Conservation (phyloP, 179 eudicot species). For the Silene coronaria region DNA sequence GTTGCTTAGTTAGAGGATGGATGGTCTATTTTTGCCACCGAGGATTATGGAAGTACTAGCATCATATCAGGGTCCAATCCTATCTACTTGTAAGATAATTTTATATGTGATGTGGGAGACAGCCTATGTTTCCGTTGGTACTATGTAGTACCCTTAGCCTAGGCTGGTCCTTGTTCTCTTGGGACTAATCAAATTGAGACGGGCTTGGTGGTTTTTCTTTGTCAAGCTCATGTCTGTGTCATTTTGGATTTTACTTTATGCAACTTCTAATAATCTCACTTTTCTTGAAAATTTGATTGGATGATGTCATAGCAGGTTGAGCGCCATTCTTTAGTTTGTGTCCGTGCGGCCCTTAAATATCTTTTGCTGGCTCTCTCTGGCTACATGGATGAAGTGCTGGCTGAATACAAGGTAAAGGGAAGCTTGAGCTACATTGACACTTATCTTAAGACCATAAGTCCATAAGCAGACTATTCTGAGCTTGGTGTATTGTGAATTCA, state of each 20-base stretch:
- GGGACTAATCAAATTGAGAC: neutral
- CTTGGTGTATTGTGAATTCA: neutral
- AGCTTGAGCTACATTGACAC: neutral
- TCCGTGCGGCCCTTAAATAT: constrained; percentile 73
- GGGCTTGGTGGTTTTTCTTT: neutral
- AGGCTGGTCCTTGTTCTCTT: neutral
- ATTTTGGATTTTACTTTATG: neutral
- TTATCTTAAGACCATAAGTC: constrained; percentile 1
- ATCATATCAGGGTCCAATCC: neutral
- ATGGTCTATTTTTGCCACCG: no score
- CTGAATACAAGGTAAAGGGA: constrained; percentile 57
- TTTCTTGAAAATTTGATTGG: constrained; percentile 14
- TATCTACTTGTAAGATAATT: neutral
- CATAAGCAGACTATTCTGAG: neutral
- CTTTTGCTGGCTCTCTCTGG: constrained; percentile 71
- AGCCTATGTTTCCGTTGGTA: neutral
- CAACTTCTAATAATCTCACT: neutral
- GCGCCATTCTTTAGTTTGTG: constrained; percentile 40
- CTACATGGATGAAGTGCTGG: constrained; percentile 65
- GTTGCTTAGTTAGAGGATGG: no score
- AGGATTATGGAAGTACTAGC: no score
- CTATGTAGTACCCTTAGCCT: neutral
- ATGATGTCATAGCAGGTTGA: constrained; percentile 40
- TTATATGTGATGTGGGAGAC: neutral
- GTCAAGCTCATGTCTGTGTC: constrained; percentile 6